Evolutionary conservation across 2,329 filamentous ascomycete species (phyloP).

Genomic region (Cylindrodendrum hubeiense): DNA sequence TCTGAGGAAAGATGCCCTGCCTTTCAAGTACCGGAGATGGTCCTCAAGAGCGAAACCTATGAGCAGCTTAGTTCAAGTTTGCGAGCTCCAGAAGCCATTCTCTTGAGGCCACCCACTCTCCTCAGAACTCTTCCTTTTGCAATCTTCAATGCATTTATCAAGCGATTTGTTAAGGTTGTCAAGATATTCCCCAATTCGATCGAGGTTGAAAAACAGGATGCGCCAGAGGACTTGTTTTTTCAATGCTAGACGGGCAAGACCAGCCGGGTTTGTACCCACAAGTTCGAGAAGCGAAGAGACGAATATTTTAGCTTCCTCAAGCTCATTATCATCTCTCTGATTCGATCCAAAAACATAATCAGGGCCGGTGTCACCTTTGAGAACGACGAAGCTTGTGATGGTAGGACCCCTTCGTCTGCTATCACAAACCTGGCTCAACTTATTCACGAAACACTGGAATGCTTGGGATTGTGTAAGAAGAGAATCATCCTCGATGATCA

Average conservation of each 20-base stretch:
- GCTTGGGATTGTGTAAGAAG: not conserved
- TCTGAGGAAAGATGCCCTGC: no score
- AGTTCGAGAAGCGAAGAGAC: conserved; percentile 17
- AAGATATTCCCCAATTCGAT: not conserved
- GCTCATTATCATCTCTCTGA: conserved; percentile 8
- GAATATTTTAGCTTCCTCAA: conserved; percentile 15
- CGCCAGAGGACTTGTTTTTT: conserved; percentile 24
- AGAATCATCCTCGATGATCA: no score
- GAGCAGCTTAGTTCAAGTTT: no score
- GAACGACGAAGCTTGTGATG: conserved; percentile 19
- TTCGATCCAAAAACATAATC: conserved; percentile 31
- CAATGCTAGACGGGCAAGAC: not conserved
- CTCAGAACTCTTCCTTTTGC: no score
- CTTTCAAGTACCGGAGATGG: no score
- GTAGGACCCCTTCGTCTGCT: conserved; percentile 18
- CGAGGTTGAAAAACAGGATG: conserved; percentile 17
- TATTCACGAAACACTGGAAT: conserved; percentile 24
- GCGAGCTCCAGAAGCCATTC: no score
- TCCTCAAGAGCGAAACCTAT: no score
- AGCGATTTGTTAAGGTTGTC: not conserved
- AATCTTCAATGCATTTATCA: not conserved
- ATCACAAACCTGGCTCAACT: conserved; percentile 32
- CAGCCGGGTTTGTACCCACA: conserved; percentile 20
- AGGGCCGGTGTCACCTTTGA: conserved; percentile 6
- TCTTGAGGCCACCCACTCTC: no score